Evolutionary conservation across 1,284 basidiomycete genomes (phyloP).

Genomic region (Melampsora larici-populina): DNA sequence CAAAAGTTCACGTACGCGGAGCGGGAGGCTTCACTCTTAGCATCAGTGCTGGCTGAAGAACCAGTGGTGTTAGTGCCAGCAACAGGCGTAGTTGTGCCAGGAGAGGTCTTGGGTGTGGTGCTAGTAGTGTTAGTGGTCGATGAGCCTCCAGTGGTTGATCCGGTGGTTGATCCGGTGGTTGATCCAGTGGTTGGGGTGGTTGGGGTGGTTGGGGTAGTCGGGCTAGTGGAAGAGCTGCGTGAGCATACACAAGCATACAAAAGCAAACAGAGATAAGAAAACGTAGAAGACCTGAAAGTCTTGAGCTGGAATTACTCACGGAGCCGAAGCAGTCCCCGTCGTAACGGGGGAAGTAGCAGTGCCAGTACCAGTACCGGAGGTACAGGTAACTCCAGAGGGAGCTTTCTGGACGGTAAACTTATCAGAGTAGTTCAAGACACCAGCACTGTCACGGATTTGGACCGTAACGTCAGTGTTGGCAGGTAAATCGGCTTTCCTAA

Average conservation of each 20-base stretch:
- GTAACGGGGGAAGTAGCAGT: background rate
- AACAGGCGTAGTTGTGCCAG: constrained; percentile 20
- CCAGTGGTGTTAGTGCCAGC: constrained; percentile 14
- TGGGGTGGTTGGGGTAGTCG: background rate
- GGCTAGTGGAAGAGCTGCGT: constrained; percentile 11
- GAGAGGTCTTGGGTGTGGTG: background rate
- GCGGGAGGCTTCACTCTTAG: constrained; percentile 21
- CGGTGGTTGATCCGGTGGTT: constrained; percentile 7
- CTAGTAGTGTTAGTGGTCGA: background rate
- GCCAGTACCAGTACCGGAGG: no score
- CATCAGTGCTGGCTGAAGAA: constrained; percentile 8
- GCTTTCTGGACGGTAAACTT: constrained; percentile 58
- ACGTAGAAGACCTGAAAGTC: background rate
- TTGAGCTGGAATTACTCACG: no score
- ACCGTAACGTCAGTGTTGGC: constrained; percentile 51
- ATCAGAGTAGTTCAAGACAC: constrained; percentile 62
- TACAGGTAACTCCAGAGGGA: constrained; percentile 7
- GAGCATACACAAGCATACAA: constrained; percentile 17
- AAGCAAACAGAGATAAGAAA: background rate
- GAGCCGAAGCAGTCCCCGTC: no score
- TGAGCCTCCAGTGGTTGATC: background rate
- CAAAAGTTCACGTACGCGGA: constrained; percentile 25
- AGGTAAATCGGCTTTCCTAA: constrained; percentile 13
- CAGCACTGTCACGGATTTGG: constrained; percentile 63
- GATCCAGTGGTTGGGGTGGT: background rate